A percentile compares a stretch with the other conserved stretches of the same genome.
Conservation (phyloP, 2,329 filamentous ascomycete genomes). For the Graphilbum sp. region DNA sequence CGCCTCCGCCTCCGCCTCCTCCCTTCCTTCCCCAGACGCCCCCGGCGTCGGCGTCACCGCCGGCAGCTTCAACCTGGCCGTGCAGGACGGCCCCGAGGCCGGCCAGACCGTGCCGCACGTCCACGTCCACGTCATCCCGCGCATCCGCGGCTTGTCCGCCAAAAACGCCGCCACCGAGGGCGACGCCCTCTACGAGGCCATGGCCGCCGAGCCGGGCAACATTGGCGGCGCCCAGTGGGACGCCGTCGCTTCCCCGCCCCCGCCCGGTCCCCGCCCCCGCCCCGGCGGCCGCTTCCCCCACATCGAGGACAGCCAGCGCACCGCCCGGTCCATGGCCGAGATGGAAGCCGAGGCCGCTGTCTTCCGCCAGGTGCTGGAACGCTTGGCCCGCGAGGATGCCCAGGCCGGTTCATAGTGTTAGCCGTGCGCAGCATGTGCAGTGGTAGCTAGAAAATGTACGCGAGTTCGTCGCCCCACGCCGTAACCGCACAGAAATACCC, state of each 20-base stretch:
- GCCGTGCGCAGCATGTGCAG: too few relatives aligned
- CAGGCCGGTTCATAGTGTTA: too few relatives aligned
- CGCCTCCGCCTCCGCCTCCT: background rate
- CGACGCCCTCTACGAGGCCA: slow-evolving; percentile 66
- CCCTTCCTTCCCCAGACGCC: slow-evolving; percentile 20
- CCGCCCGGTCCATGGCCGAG: slow-evolving; percentile 50
- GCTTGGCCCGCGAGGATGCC: slow-evolving; percentile 19
- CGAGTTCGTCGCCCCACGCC: too few relatives aligned
- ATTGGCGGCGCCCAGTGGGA: slow-evolving; percentile 56
- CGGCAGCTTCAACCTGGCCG: slow-evolving; percentile 75
- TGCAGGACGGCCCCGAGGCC: slow-evolving; percentile 84
- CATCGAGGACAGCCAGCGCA: slow-evolving; percentile 55
- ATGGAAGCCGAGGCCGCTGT: slow-evolving; percentile 65
- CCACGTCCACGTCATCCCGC: slow-evolving; percentile 81
- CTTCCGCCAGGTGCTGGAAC: slow-evolving; percentile 36
- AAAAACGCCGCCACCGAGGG: slow-evolving; percentile 21
- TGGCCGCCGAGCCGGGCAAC: slow-evolving; percentile 77
- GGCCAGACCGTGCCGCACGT: slow-evolving; percentile 91
- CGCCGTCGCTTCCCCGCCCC: slow-evolving; percentile 1
- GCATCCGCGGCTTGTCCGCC: slow-evolving; percentile 38
- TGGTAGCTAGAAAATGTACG: too few relatives aligned
- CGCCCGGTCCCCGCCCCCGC: slow-evolving; percentile 19
- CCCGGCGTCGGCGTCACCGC: too few relatives aligned
- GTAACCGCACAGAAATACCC: too few relatives aligned
- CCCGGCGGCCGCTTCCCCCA: slow-evolving; percentile 44